Evolutionary conservation across 2,329 filamentous ascomycete genomes (phyloP).

Genomic region (Magnaporthiopsis incrustans): DNA sequence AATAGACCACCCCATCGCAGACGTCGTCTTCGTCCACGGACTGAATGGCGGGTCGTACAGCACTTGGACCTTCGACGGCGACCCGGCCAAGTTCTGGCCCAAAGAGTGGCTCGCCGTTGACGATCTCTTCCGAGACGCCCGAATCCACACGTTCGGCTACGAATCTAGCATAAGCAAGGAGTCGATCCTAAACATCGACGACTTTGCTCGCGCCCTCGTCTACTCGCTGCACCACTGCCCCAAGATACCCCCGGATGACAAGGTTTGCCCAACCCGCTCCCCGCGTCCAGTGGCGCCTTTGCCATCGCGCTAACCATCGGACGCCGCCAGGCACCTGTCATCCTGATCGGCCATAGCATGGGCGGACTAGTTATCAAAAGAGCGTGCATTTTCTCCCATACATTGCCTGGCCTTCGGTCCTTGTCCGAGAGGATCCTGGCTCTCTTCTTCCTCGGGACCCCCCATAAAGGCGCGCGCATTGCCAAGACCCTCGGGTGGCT

Average conservation of each 20-base stretch:
- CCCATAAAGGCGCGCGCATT: constrained; percentile 25
- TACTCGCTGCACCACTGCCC: constrained; percentile 21
- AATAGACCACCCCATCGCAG: constrained; percentile 6
- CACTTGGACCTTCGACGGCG: constrained; percentile 24
- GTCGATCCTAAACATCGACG: constrained; percentile 21
- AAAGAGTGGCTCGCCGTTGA: constrained; percentile 24
- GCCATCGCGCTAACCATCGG: not conserved
- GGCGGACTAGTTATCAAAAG: constrained; percentile 28
- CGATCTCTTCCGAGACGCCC: constrained; percentile 20
- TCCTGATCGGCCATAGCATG: constrained; percentile 15
- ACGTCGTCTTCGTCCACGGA: constrained; percentile 31
- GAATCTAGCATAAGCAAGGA: constrained; percentile 12
- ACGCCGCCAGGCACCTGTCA: constrained; percentile 14
- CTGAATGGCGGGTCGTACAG: constrained; percentile 26
- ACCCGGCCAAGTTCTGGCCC: constrained; percentile 23
- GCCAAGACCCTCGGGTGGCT: constrained; percentile 20
- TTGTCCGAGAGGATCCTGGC: constrained; percentile 18
- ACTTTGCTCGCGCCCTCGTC: constrained; percentile 24
- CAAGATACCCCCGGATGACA: constrained; percentile 10
- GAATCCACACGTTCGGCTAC: constrained; percentile 26
- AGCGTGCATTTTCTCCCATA: constrained; percentile 23
- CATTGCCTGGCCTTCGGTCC: constrained; percentile 13
- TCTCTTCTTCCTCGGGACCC: constrained; percentile 32
- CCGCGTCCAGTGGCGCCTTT: constrained; percentile 1
- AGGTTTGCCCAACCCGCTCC: constrained; percentile 8